Percentiles rank a stretch among this genome's conserved stretches.
phyloP scores from a whole-genome alignment of 75 land plant species.

The Pinus tabuliformis region DNA sequence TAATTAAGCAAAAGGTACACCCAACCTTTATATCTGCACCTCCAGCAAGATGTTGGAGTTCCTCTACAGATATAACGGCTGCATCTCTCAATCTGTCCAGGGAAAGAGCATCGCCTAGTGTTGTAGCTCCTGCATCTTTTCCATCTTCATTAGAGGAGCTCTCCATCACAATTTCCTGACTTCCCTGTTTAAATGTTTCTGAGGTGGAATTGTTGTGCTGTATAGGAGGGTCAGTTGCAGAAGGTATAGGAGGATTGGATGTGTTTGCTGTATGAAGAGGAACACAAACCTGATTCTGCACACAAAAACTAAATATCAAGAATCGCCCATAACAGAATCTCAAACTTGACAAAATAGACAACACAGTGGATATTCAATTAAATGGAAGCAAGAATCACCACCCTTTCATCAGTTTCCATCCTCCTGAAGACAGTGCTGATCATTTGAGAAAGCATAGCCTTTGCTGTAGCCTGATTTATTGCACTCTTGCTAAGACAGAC shows the following conservation, averaged over 20 bases:
- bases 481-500: conserved; percentile 72
- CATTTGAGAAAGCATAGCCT: conserved; percentile 97
- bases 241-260: conserved; percentile 3
- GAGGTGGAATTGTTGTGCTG: neutral
- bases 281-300: neutral
- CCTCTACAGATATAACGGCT: conserved; percentile 72
- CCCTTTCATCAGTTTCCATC: conserved; percentile 84
- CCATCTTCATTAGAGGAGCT: conserved; percentile 10
- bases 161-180: conserved; percentile 5
- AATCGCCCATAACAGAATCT: neutral
- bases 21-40: conserved; percentile 95
- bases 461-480: conserved; percentile 94
- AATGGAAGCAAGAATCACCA: conserved; percentile 4
- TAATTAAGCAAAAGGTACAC: neutral
- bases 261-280: neutral
- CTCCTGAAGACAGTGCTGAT: conserved; percentile 81
- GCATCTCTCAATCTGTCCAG: conserved; percentile 23
- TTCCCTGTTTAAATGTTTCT: neutral
- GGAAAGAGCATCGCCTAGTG: conserved; percentile 40
- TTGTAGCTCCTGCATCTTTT: conserved; percentile 23
- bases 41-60: conserved; percentile 88
- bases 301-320: neutral
- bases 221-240: conserved; percentile 15
- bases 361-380: neutral
- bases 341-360: neutral